These are phyloP conservation scores for Apiospora koreana DNA, from an alignment of 2,329 filamentous ascomycete genomes.

Conservation along the genomic window DNA sequence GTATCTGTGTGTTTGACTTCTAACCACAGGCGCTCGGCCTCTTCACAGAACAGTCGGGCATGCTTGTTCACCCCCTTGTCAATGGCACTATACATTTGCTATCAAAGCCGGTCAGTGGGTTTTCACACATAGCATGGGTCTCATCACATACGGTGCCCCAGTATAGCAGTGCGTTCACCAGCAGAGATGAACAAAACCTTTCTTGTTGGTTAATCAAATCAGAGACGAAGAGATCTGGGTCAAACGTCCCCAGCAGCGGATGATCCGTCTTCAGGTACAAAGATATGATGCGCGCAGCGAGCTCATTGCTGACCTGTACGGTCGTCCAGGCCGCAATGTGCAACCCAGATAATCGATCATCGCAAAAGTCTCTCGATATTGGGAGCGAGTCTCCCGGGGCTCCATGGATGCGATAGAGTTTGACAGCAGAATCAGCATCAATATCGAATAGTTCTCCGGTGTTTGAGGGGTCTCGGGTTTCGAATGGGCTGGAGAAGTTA, in stretches of 20 bases:
- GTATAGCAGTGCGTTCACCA: constrained; percentile 37
- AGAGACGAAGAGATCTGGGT: constrained; percentile 34
- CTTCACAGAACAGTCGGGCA: constrained; percentile 24
- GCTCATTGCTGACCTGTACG: constrained; percentile 29
- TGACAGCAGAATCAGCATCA: constrained; percentile 10
- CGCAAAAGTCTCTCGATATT: constrained; percentile 20
- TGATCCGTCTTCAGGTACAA: constrained; percentile 40
- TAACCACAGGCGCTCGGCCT: constrained; percentile 30
- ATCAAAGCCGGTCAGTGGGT: not conserved
- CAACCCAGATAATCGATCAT: constrained; percentile 30
- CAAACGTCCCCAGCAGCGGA: constrained; percentile 38
- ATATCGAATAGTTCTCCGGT: not conserved
- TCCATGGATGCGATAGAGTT: not conserved
- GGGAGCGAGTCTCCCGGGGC: not conserved
- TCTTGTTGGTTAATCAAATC: constrained; percentile 28
- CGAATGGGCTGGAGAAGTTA: not conserved
- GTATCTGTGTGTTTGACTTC: constrained; percentile 22
- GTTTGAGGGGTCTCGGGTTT: not conserved
- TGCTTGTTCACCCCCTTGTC: constrained; percentile 23
- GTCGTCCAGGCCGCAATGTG: constrained; percentile 37
- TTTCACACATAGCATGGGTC: not conserved
- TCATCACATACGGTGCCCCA: constrained; percentile 34
- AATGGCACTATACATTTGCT: constrained; percentile 39
- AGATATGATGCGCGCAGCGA: constrained; percentile 36
- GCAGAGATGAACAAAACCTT: constrained; percentile 34